Percentiles rank a stretch among this genome's conserved stretches.
Evolutionary conservation across 1,284 basidiomycete species (phyloP).

Genomic region (Ceratobasidium sp.): DNA sequence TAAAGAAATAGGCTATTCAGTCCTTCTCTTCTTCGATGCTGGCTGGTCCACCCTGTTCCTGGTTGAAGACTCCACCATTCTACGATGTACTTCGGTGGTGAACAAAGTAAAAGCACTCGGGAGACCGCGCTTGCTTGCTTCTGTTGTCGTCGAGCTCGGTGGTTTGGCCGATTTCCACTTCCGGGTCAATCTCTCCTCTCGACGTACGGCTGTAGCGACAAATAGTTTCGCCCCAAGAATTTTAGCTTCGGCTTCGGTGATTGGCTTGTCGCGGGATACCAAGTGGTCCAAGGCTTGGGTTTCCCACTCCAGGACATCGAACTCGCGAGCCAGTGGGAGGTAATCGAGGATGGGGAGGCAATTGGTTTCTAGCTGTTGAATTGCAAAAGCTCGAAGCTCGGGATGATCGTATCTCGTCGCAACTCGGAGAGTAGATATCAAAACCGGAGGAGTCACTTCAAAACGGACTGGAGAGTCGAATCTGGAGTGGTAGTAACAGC

Average conservation of each 20-base stretch:
- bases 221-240: not conserved
- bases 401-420: conserved; percentile 14
- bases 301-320: not conserved
- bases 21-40: too few relatives aligned
- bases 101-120: too few relatives aligned
- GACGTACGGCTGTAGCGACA: not conserved
- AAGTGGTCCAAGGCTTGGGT: not conserved
- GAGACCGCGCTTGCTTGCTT: not conserved
- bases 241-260: not conserved
- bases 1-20: too few relatives aligned
- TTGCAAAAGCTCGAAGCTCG: conserved; percentile 12
- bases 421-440: conserved; percentile 7
- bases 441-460: not conserved
- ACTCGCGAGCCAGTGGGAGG: conserved; percentile 14
- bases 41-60: too few relatives aligned
- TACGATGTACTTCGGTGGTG: too few relatives aligned
- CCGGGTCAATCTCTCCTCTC: not conserved
- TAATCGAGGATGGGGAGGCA: not conserved
- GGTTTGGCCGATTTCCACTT: not conserved
- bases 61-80: too few relatives aligned
- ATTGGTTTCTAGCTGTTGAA: not conserved
- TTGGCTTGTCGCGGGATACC: not conserved
- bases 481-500: too few relatives aligned
- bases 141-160: too few relatives aligned
- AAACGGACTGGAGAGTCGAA: not conserved